Conservation (phyloP, 345 rosid genomes). For the Viola odorata region DNA sequence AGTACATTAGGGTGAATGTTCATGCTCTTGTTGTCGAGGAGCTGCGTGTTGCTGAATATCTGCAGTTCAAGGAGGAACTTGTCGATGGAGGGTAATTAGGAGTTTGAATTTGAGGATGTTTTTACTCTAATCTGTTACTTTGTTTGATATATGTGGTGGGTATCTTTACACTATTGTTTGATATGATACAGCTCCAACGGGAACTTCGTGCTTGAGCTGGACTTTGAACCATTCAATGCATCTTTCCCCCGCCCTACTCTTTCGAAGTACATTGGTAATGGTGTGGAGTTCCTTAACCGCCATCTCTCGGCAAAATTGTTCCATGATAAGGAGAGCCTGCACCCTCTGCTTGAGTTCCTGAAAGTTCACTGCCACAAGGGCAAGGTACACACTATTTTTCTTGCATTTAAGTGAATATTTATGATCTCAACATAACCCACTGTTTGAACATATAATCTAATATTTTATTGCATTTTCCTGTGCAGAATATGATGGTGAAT, state of each 20-base stretch:
- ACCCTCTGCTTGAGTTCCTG: conserved; percentile 82
- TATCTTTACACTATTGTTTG: conserved; percentile 1
- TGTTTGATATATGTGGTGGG: conserved; percentile 2
- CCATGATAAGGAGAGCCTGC: conserved; percentile 95
- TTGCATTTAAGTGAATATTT: neutral
- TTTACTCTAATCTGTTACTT: neutral
- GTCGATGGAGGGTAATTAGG: conserved; percentile 71
- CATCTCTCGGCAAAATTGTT: conserved; percentile 91
- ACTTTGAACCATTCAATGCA: conserved; percentile 89
- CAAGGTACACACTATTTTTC: conserved; percentile 39
- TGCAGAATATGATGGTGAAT: conserved; percentile 81
- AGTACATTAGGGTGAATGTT: conserved; percentile 67
- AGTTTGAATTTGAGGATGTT: neutral
- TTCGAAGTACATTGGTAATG: conserved; percentile 79
- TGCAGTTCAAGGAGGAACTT: conserved; percentile 92
- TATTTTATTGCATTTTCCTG: conserved; percentile 5
- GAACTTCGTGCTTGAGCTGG: conserved; percentile 81
- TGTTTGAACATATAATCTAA: neutral
- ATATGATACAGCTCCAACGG: conserved; percentile 53
- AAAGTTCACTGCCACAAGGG: conserved; percentile 75
- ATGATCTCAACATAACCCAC: too few relatives aligned
- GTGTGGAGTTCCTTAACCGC: conserved; percentile 95
- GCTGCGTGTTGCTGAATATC: conserved; percentile 67
- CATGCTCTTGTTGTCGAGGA: conserved; percentile 85
- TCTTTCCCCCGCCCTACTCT: conserved; percentile 91